Base-by-base conservation (phyloP, 1,139 yeast genomes). In the Suhomyces maxii region DNA sequence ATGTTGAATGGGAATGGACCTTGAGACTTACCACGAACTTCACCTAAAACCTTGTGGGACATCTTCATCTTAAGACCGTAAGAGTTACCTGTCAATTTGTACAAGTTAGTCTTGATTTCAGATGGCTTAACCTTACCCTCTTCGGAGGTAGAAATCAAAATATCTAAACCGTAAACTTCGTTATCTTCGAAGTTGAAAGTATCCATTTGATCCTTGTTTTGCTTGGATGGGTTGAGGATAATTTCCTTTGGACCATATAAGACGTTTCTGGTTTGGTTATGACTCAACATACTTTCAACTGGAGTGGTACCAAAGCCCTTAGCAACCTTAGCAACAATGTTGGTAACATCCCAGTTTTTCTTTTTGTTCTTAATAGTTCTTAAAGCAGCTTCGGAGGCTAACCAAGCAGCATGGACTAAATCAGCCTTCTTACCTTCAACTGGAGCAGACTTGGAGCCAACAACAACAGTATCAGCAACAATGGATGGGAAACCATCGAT, bases 141-240 rank as follows among this genome's bases (percentile, higher is more conserved):
- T 47, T 74, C 79, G 14, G 85, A 81, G 43, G 89, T 76, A 26
- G 89, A 79, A 53, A 86, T 76, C 57, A 86, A 76, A 51, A 86
- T 77, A 60, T 86, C 95, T 58, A 86, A 73, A 42, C 93, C 95
- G 63, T 82, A 86, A 39, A 86, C 93, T 63, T 86, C 91, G 61
- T 84, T 83, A 64, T 83, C 89, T 64, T 81, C 89, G 58, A 86
- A 86, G 60, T 79, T 81, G 63, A 73, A 70, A 42, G 89, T 74
- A 52, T 82, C 86, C 64, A 84, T 79, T 62, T 79, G 85, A 55
- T 68, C 67, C 67, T 78, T 81, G 73, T 86, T 88, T 57, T 75
- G 76, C 60, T 84, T 88, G 51, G 80, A 71, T 54, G 95, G 95
- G 72, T 86, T 86, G 55, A 87, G 70, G 60, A 86, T 84, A 61